Percentiles rank a stretch among this genome's conserved stretches.
These are phyloP conservation scores for Volutella citrinella DNA, from an alignment of 2,329 filamentous ascomycete genomes.

Conservation along the genomic window DNA sequence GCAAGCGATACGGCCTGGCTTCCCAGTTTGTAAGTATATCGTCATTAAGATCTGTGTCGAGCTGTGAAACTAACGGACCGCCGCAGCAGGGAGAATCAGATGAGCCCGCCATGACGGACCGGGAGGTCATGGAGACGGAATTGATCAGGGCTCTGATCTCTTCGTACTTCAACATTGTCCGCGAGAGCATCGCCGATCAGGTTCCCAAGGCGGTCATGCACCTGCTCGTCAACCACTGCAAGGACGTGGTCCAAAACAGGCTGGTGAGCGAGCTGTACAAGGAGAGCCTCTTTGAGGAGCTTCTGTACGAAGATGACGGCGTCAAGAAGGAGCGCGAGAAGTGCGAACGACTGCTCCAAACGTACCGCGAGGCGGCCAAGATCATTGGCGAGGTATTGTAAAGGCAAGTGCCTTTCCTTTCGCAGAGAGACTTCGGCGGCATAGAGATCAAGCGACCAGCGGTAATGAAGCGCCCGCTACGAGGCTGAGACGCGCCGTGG, in stretches of 20 bases:
- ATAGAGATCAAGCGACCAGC: no score
- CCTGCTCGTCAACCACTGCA: slow-evolving; percentile 95
- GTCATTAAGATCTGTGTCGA: slow-evolving; percentile 7
- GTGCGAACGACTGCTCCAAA: slow-evolving; percentile 92
- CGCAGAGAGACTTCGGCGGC: no score
- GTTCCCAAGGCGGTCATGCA: slow-evolving; percentile 99
- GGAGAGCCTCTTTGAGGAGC: slow-evolving; percentile 83
- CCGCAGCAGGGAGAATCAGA: slow-evolving; percentile 55
- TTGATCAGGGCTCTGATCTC: slow-evolving; percentile 94
- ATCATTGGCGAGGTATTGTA: slow-evolving; percentile 96
- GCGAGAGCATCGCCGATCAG: slow-evolving; percentile 97
- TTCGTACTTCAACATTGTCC: slow-evolving; percentile 98
- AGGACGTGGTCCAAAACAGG: slow-evolving; percentile 95
- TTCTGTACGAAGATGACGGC: slow-evolving; percentile 94
- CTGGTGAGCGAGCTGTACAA: slow-evolving; percentile 95
- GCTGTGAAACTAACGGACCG: no score
- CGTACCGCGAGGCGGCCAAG: slow-evolving; percentile 96
- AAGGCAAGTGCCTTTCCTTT: no score
- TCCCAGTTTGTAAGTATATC: slow-evolving; percentile 56
- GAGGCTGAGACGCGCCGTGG: no score
- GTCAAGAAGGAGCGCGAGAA: slow-evolving; percentile 98
- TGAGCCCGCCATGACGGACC: slow-evolving; percentile 88
- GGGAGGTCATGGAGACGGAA: slow-evolving; percentile 95
- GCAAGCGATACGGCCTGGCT: slow-evolving; percentile 39
- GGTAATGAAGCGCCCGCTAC: no score